Evolutionary conservation across 2,329 filamentous ascomycete genomes (phyloP).

Genomic region (Biscogniauxia sp.): DNA sequence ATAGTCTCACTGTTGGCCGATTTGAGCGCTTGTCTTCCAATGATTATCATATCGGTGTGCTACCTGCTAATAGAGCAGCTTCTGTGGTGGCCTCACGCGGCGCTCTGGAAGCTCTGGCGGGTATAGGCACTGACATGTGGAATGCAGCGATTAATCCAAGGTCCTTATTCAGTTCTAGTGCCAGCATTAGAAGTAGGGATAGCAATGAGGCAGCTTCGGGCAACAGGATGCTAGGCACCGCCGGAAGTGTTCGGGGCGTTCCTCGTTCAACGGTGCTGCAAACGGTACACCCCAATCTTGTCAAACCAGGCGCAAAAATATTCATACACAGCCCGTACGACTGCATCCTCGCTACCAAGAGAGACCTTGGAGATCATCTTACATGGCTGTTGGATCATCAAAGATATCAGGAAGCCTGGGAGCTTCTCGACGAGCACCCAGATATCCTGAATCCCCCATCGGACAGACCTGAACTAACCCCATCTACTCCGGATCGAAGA

Average conservation of each 20-base stretch:
- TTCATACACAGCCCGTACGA: slow-evolving; percentile 97
- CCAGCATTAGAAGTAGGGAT: slow-evolving; percentile 66
- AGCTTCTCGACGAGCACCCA: slow-evolving; percentile 82
- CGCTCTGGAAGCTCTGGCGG: slow-evolving; percentile 73
- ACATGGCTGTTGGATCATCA: slow-evolving; percentile 80
- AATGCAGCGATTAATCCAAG: slow-evolving; percentile 87
- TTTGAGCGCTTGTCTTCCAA: slow-evolving; percentile 82
- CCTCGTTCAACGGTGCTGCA: slow-evolving; percentile 25
- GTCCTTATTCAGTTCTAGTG: slow-evolving; percentile 80
- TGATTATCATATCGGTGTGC: slow-evolving; percentile 85
- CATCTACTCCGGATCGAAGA: slow-evolving; percentile 42
- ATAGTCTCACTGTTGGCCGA: slow-evolving; percentile 80
- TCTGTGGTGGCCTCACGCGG: slow-evolving; percentile 64
- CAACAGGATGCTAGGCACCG: slow-evolving; percentile 41
- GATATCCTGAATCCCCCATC: slow-evolving; percentile 56
- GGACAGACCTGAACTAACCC: slow-evolving; percentile 41
- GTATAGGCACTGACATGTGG: slow-evolving; percentile 75
- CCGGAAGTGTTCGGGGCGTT: slow-evolving; percentile 34
- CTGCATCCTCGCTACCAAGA: slow-evolving; percentile 86
- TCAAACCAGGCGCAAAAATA: slow-evolving; percentile 63
- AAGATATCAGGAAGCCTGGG: slow-evolving; percentile 83
- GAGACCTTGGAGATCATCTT: slow-evolving; percentile 82
- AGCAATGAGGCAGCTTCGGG: slow-evolving; percentile 60
- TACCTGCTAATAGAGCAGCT: slow-evolving; percentile 71
- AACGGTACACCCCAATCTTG: slow-evolving; percentile 52